Conservation (phyloP, 2,329 filamentous ascomycete species). For the Colletotrichum neosansevieriae region DNA sequence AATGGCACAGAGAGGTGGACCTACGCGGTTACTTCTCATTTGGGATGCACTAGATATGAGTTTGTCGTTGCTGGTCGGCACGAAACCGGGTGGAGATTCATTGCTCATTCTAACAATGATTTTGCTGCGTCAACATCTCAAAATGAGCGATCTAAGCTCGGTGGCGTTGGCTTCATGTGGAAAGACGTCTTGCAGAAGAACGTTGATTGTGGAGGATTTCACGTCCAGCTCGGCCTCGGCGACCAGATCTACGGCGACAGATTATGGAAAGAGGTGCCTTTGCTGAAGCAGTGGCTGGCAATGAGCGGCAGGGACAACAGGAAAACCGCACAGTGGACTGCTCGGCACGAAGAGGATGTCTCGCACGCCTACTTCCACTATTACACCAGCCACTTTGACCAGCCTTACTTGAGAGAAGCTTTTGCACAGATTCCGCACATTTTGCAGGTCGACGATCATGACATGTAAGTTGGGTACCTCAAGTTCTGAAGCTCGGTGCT, state of each 20-base stretch:
- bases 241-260: conserved; percentile 97
- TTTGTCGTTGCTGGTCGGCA: conserved; percentile 92
- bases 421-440: conserved; percentile 98
- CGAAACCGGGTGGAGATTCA: conserved; percentile 94
- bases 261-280: conserved; percentile 94
- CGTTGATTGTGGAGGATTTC: conserved; percentile 94
- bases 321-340: conserved; percentile 91
- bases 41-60: conserved; percentile 98
- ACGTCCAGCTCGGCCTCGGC: conserved; percentile 90
- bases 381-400: conserved; percentile 98
- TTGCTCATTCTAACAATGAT: conserved; percentile 96
- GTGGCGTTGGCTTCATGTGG: conserved; percentile 97
- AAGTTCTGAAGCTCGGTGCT: conserved; percentile 32
- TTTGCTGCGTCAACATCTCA: conserved; percentile 90
- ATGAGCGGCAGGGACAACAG: conserved; percentile 94
- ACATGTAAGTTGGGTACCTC: conserved; percentile 78
- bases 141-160: conserved; percentile 85
- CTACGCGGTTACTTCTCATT: conserved; percentile 95
- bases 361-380: conserved; percentile 98
- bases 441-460: conserved; percentile 93
- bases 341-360: conserved; percentile 94
- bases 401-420: conserved; percentile 92
- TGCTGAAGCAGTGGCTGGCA: conserved; percentile 93
- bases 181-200: conserved; percentile 99
- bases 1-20: conserved; percentile 88